Evolutionary conservation across 2,329 filamentous ascomycete genomes (phyloP), one percentile per base, ranked within the genome.

Genomic region (Thielaviopsis ethacetica): DNA sequence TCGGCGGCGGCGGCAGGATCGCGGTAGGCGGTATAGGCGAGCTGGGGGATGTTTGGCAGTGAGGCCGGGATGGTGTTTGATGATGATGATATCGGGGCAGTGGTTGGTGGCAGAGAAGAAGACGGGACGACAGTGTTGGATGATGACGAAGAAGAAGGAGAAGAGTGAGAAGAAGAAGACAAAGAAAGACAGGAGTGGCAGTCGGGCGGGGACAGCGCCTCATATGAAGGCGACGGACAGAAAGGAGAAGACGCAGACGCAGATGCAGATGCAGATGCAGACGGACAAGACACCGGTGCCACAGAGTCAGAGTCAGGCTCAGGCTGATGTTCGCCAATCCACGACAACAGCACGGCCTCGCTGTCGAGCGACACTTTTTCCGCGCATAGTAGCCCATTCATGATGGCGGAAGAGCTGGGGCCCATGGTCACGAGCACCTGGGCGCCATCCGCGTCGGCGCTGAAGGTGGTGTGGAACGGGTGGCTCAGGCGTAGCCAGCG

Each of bases 401-500:
- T 61, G 15, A 56, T 54, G 52, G n/a, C n/a, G n/a, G n/a, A n/a
- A n/a, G n/a, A n/a, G n/a, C 50, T 53, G 57, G 60, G 60, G 15
- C 60, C 53, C 17, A 61, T 57, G 19, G 60, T 56, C 56, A 59
- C 60, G 51, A 61, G 38, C 15, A 61, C 51, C 54, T 54, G 60
- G 13, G 57, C 44, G 21, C 57, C 57, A 19, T 59, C 60, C 17
- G 30, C 60, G 15, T 61, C 54, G 9, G 54, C 60, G 24, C 59
- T 30, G n/a, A 61, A 61, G 24, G 56, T 50, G 2, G 60, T 59
- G 38, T 59, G 57, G 17, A 61, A 61, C 17, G 56, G 57, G 34
- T 61, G 56, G 51, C 49, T 49, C 50, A 57, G 44, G 41, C 53
- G 60, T 59, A 61, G 60, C 60, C 60, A 59, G 53, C 54, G 60